Evolutionary conservation across 306 rosid genomes (phyloP), one percentile per base, ranked within the genome.

Genomic region (Vicia sativa): DNA sequence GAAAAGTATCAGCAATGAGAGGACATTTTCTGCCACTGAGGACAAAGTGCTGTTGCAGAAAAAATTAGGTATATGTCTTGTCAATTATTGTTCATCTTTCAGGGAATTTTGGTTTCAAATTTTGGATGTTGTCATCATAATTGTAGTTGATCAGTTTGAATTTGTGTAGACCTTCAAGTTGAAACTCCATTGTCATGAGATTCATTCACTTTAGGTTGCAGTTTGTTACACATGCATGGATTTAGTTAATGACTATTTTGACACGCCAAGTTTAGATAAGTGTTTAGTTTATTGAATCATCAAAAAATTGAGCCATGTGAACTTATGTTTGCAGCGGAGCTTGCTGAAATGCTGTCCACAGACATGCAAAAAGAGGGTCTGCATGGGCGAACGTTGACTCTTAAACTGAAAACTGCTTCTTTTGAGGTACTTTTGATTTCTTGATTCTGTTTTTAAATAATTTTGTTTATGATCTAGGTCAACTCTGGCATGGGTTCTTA

Each of bases 301-400:
- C 13, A 65, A 18, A 29, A 29, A 59, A 68, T 58, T 61, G 62
- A 74, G 14, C 38, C 68, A 29, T 76, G 59, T 50, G 23, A 73
- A 31, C 72, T 81, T 39, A 45, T 82, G 50, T 58, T 77, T 85
- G 89, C 95, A 93, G 98, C 62, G 68, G 97, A 90, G 69, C 87
- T 90, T 77, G 88, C 95, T n/a, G 95, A 93, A 72, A 86, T 81
- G 86, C 83, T 93, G 53, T 90, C 90, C 13, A 11, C 74, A 15
- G 98, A 93, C 83, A 88, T 93, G 98, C 89, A 86, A 38, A 93
- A 83, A 59, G 98, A 90, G 79, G 91, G 86, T 67, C 88, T 93
- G 28, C 56, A 56, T 57, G 98, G 98, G 69, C 80, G 96, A 53
- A 90, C 97, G 28, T 77, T 90, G 82, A 93, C 97, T 66, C 90